Base-by-base conservation (phyloP, 352 stramenopile species). In the Globisporangium lucens region DNA sequence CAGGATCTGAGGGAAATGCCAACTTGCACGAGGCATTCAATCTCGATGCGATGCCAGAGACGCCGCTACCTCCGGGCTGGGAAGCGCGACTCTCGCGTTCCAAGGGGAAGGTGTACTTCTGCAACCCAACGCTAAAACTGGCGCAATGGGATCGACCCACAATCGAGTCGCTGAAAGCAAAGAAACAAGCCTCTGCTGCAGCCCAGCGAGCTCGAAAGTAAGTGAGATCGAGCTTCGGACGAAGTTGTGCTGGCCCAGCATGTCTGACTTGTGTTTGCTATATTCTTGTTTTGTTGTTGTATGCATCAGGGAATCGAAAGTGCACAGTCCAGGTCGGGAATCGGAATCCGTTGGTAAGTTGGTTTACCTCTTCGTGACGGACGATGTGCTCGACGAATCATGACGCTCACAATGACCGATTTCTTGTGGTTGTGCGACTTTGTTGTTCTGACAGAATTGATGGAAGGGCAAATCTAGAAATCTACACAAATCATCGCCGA, bases 91-190 rank as follows among this genome's bases (percentile, higher is more conserved):
- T 91, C 59, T 96, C 89, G 4, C 76, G 89, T 49, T 94, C 89
- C 13, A 96, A 96, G 75, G 80, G 82, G 22, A 93, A 93, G 60
- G 77, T 84, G 41, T 96, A 96, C 76, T 96, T 91, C 61, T 93
- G 82, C 73, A 94, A 96, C 64, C 83, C 87, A 22, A 71, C 68
- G 17, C 56, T 93, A 36, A 77, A 83, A 38, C 73, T 94, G 27
- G 95, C 89, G 20, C 84, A 95, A 62, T 96, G 89, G 89, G 83
- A 94, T n/a, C 87, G 87, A 22, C 89, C 89, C 15, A 89, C 80
- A 0, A 72, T 89, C 20, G 83, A 91, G 53, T 70, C 80, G 24
- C 68, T 78, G n/a, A 89, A 83, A 56, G 74, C 67, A 3, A 90
- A 89, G 61, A 90, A 88, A 60, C 74, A 85, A 41, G 78, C 72